Base-by-base conservation (phyloP, 345 rosid genomes). In the Turnera subulata region DNA sequence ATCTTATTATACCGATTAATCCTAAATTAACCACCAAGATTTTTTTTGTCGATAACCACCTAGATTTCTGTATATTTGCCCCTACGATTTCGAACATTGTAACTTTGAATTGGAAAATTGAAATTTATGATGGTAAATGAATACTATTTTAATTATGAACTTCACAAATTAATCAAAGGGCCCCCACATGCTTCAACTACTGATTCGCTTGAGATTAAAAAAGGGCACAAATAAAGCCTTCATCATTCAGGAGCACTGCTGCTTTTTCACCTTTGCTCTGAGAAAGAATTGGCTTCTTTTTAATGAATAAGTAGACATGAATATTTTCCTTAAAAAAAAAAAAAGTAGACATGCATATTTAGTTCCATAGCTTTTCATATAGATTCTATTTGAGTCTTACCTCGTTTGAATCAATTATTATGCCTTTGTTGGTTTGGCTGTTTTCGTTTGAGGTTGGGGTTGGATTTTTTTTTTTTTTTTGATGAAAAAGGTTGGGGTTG, bases 171-270 rank as follows among this genome's bases (percentile, higher is more conserved):
- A 25, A 40, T 23, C 25, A 29, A 18, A 40, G 45, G 10, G 15
- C 50, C n/a, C 37, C 61, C 39, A 42, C 10, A 22, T 40, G n/a
- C 13, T 40, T 40, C 45, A 40, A 10, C 9, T 40, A 12, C 45
- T 40, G 3, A 11, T 40, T 40, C 11, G 35, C 8, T 29, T 29
- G 35, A 29, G 35, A 29, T 29, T 29, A 3, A 29, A 29, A 29
- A 11, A 40, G 40, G 48, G 40, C 21, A 55, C 48, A 40, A 55
- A 21, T 29, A 8, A 55, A 25, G 59, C 59, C 13, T 14, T 42
- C 32, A 56, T 58, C 13, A 58, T 58, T 45, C 52, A 29, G 17
- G 11, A 18, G 2, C 14, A 15, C 52, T 46, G n/a, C n/a, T n/a
- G n/a, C n/a, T n/a, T n/a, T n/a, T n/a, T 58, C 45, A 25, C 29